Evolutionary conservation across 192 early-diverging fungal species (phyloP).

Genomic region (Entrophospora sp.): DNA sequence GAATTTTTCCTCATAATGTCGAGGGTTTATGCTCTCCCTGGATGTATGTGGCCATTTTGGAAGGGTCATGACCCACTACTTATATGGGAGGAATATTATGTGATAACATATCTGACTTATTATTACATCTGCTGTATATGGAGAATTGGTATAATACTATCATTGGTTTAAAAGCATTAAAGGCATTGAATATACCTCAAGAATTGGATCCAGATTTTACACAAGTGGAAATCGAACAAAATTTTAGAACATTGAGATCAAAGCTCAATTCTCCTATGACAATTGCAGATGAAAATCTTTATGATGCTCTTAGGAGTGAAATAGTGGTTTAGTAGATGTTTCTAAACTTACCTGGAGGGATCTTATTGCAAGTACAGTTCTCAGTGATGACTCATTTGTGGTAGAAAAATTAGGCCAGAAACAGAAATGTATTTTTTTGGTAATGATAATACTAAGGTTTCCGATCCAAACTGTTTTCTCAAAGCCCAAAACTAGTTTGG

Average conservation of each 20-base stretch:
- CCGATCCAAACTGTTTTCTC: too few relatives aligned
- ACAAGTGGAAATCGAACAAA: neutral
- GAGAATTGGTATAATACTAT: conserved; percentile 2
- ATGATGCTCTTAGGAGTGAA: neutral
- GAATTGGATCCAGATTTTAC: neutral
- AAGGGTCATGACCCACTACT: too few relatives aligned
- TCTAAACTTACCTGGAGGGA: neutral
- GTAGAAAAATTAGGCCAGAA: conserved; percentile 2
- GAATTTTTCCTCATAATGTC: conserved; percentile 16
- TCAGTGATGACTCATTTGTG: neutral
- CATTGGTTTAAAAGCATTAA: conserved; percentile 7
- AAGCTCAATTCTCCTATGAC: neutral
- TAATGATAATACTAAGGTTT: too few relatives aligned
- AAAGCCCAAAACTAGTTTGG: too few relatives aligned
- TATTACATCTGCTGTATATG: conserved; percentile 10
- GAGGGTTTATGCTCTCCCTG: conserved; percentile 16
- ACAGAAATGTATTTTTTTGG: neutral
- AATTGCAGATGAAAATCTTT: neutral
- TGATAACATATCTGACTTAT: conserved; percentile 13
- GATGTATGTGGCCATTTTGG: neutral
- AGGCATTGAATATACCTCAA: neutral
- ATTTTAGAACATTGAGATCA: neutral
- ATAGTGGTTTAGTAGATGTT: neutral
- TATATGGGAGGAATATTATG: neutral
- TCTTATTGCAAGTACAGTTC: neutral